Evolutionary conservation across 164 flowering plant species (phyloP).

Genomic region (Chimonanthus praecox): DNA sequence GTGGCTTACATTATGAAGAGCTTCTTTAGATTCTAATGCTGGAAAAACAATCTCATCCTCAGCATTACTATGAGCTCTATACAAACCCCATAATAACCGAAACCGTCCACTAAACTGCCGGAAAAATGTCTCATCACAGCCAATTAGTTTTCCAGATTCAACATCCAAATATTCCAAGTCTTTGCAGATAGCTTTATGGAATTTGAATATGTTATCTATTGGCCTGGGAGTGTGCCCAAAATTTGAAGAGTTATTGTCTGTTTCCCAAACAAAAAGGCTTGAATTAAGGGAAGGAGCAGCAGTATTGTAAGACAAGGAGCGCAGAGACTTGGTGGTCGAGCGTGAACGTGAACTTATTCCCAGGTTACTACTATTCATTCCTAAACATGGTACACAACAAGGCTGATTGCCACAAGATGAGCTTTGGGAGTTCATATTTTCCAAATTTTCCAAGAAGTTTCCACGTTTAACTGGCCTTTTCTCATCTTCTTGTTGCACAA

Average conservation of each 20-base stretch:
- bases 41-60: conserved; percentile 98
- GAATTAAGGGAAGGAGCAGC: conserved; percentile 78
- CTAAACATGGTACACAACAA: conserved; percentile 86
- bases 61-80: conserved; percentile 94
- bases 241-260: conserved; percentile 42
- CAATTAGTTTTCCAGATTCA: conserved; percentile 82
- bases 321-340: conserved; percentile 58
- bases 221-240: conserved; percentile 50
- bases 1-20: conserved; percentile 93
- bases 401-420: conserved; percentile 38
- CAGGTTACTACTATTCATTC: conserved; percentile 51
- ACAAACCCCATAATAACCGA: conserved; percentile 81
- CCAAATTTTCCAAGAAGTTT: conserved; percentile 18
- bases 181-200: conserved; percentile 90
- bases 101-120: conserved; percentile 87
- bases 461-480: conserved; percentile 47
- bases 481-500: conserved; percentile 21
- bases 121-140: conserved; percentile 57
- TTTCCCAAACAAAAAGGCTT: conserved; percentile 85
- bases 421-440: conserved; percentile 19
- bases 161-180: conserved; percentile 91
- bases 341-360: conserved; percentile 45
- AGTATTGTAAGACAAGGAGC: conserved; percentile 55
- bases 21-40: conserved; percentile 85
- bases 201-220: conserved; percentile 82